Evolutionary conservation across 179 eudicot species (phyloP).

Genomic region (Sideroxylon spinosum): DNA sequence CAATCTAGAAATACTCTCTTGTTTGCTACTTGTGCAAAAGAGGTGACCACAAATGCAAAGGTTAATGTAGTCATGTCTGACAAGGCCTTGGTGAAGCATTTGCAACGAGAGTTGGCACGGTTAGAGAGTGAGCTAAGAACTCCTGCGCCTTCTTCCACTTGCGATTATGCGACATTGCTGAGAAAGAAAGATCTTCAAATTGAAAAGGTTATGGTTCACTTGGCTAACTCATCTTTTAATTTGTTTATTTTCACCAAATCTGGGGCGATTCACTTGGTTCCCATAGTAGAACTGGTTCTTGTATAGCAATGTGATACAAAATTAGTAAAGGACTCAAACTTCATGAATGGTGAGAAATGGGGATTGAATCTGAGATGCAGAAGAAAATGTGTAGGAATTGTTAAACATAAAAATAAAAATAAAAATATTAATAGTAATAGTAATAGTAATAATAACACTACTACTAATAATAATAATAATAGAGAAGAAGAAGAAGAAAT

Average conservation of each 20-base stretch:
- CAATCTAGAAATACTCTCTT: constrained; percentile 84
- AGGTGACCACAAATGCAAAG: constrained; percentile 81
- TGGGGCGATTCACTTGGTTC: background rate
- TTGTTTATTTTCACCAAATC: background rate
- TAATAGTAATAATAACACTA: no score
- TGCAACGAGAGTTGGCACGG: constrained; percentile 81
- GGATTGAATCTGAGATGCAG: no score
- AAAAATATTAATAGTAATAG: no score
- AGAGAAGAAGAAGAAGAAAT: no score
- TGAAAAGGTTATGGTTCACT: constrained; percentile 49
- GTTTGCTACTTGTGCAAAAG: constrained; percentile 88
- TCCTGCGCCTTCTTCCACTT: constrained; percentile 57
- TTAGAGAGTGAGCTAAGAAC: constrained; percentile 66
- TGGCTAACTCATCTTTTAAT: constrained; percentile 3
- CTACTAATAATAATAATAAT: no score
- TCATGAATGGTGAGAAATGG: no score
- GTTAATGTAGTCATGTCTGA: constrained; percentile 97
- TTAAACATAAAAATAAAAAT: no score
- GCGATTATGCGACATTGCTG: constrained; percentile 46
- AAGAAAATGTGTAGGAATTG: no score
- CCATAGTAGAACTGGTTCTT: background rate
- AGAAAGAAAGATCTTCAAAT: constrained; percentile 75
- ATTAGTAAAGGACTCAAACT: background rate
- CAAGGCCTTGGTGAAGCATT: constrained; percentile 86
- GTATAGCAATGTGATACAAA: background rate